These are phyloP conservation scores for Candida smagusa DNA, from an alignment of 1,139 yeast genomes.

Conservation along the genomic window DNA sequence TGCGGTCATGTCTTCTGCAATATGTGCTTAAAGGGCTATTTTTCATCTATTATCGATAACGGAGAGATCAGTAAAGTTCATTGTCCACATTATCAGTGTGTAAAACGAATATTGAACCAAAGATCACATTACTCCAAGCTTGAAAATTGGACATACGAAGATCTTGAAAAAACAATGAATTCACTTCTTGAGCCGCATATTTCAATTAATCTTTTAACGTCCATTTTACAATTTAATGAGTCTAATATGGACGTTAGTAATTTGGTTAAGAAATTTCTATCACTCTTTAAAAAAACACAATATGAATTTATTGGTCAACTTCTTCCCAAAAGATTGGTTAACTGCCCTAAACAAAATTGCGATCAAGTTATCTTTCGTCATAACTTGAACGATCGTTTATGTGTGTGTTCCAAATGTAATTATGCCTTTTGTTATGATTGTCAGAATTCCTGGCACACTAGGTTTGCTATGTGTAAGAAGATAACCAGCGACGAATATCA, in stretches of 20 bases:
- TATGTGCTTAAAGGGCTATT: constrained; percentile 47
- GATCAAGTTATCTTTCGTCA: constrained; percentile 44
- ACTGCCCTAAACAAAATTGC: constrained; percentile 51
- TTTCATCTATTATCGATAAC: constrained; percentile 38
- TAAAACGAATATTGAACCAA: constrained; percentile 20
- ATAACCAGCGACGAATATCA: constrained; percentile 18
- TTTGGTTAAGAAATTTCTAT: constrained; percentile 35
- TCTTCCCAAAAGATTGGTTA: constrained; percentile 48
- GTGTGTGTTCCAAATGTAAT: constrained; percentile 51
- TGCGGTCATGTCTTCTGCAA: constrained; percentile 58
- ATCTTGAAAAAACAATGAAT: constrained; percentile 10
- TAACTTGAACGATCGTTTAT: constrained; percentile 49
- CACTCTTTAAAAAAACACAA: constrained; percentile 34
- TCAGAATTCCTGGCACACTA: constrained; percentile 66
- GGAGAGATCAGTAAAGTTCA: constrained; percentile 56
- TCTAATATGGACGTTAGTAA: constrained; percentile 10
- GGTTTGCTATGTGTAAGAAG: constrained; percentile 43
- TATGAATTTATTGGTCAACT: constrained; percentile 44
- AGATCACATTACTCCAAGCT: constrained; percentile 21
- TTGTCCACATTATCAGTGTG: constrained; percentile 57
- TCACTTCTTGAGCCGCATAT: constrained; percentile 38
- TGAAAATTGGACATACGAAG: constrained; percentile 13
- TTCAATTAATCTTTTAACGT: constrained; percentile 25
- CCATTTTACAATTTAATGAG: constrained; percentile 19
- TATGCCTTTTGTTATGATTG: constrained; percentile 63